A percentile compares a stretch with the other conserved stretches of the same genome.
Conservation (phyloP, 2,329 filamentous ascomycete species). For the Helotiales sp. region DNA sequence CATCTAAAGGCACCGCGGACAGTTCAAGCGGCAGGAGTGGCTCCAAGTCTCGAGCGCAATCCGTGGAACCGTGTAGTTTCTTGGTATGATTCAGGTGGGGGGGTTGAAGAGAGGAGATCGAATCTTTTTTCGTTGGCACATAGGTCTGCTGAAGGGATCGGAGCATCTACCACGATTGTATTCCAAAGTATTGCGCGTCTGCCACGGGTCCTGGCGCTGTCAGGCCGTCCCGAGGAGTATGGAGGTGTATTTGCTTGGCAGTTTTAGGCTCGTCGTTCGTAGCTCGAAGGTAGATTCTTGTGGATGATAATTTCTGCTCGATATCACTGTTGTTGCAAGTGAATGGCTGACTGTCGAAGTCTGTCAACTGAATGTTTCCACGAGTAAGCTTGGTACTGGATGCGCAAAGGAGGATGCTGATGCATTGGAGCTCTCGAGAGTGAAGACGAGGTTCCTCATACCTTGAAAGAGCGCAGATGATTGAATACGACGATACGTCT, state of each 20-base stretch:
- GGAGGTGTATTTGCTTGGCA: background rate
- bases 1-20: slow-evolving; percentile 52
- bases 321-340: background rate
- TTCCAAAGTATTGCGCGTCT: slow-evolving; percentile 4
- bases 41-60: slow-evolving; percentile 28
- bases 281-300: background rate
- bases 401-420: background rate
- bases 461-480: slow-evolving; percentile 6
- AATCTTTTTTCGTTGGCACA: slow-evolving; percentile 37
- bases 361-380: slow-evolving; percentile 2
- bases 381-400: slow-evolving; percentile 5
- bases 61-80: slow-evolving; percentile 13
- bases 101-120: slow-evolving; percentile 31
- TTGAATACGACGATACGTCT: background rate
- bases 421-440: background rate
- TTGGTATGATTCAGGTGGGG: slow-evolving; percentile 26
- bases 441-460: background rate
- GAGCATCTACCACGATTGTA: slow-evolving; percentile 31
- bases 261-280: background rate
- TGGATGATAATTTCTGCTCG: background rate
- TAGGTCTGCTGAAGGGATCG: slow-evolving; percentile 30
- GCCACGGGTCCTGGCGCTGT: slow-evolving; percentile 9
- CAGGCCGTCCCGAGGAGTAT: background rate
- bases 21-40: slow-evolving; percentile 25
- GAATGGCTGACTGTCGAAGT: slow-evolving; percentile 1